Base-by-base conservation (phyloP, 805 yeast genomes). In the Yarrowia sp. region DNA sequence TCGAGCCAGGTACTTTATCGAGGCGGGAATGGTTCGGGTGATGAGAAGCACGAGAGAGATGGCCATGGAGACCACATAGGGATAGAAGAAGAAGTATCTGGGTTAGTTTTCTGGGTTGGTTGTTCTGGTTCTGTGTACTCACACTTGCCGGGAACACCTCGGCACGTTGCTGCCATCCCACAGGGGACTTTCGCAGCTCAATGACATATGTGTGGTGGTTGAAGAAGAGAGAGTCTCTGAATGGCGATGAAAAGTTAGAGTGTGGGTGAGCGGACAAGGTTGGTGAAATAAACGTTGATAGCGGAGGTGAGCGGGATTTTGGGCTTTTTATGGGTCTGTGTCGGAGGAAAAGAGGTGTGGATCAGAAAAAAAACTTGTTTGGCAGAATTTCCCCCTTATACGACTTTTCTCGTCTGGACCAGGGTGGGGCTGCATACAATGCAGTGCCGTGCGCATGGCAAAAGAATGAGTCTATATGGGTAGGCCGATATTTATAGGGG, bases 91-190 rank as follows among this genome's bases (percentile, higher is more conserved):
- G 43, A 58, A 58, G 51, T 58, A 58, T 32, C 64, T 58, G 64
- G 5, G 64, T 58, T 58, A 58, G 51, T 10, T 22, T 22, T 17
- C 51, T 43, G 64, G 8, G 64, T 43, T 58, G 44, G 51, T 10
- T 11, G n/a, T 22, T 43, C 15, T 22, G 44, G 28, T 11, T 41
- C n/a, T 8, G 22, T 15, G 11, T 43, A 58, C 64, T 58, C 64
- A 58, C 64, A 58, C 18, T 28, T 58, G 64, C 4, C 64, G 50
- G 22, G 35, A 33, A 44, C 64, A 58, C 51, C 50, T 42, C 13
- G 64, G 64, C 41, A 58, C 64, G n/a, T 58, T 51, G 51, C 51
- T 44, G 50, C 64, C 64, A 58, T 58, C 64, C 64, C 64, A 58
- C n/a, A 58, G 35, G 64, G 64, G 64, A 44, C 51, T 43, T 18